A percentile compares a stretch with the other conserved stretches of the same genome.
Evolutionary conservation across 2,329 filamentous ascomycete species (phyloP).

Genomic region (Septoria petroselini): DNA sequence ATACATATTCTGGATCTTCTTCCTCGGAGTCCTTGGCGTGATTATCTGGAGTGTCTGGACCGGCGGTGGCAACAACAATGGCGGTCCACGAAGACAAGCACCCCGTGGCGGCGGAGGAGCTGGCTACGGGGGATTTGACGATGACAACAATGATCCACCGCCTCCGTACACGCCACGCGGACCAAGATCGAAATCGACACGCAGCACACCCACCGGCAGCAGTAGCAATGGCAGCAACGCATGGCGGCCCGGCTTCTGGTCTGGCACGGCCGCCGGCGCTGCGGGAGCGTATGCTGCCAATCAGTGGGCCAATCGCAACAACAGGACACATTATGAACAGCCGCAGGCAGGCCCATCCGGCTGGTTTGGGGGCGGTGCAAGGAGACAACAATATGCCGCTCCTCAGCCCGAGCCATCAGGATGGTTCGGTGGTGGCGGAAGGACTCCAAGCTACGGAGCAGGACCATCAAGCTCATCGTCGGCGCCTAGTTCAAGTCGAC

Average conservation of each 20-base stretch:
- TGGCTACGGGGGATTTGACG: constrained; percentile 41
- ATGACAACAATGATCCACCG: constrained; percentile 51
- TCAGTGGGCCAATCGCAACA: constrained; percentile 22
- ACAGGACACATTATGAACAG: constrained; percentile 30
- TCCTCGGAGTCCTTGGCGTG: constrained; percentile 30
- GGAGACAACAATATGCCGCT: constrained; percentile 1
- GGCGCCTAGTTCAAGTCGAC: constrained; percentile 32
- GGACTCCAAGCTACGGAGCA: constrained; percentile 20
- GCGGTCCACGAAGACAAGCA: constrained; percentile 13
- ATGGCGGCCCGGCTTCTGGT: constrained; percentile 75
- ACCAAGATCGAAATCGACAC: constrained; percentile 17
- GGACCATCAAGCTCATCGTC: constrained; percentile 20
- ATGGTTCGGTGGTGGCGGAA: constrained; percentile 23
- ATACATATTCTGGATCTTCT: constrained; percentile 17
- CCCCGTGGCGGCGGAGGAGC: constrained; percentile 40
- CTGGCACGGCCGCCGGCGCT: constrained; percentile 63
- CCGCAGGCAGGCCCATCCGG: constrained; percentile 37
- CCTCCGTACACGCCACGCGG: constrained; percentile 46
- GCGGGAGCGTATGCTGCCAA: constrained; percentile 43
- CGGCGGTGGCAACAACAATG: constrained; percentile 17
- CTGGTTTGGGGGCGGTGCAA: constrained; percentile 27
- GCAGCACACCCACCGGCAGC: constrained; percentile 10
- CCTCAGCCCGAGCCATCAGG: constrained; percentile 13
- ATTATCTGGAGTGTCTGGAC: constrained; percentile 35
- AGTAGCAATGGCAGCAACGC: constrained; percentile 38